A percentile compares a stretch with the other conserved stretches of the same genome.
phyloP scores from a whole-genome alignment of 139 green algal species.

The Tetraselmis chui region DNA sequence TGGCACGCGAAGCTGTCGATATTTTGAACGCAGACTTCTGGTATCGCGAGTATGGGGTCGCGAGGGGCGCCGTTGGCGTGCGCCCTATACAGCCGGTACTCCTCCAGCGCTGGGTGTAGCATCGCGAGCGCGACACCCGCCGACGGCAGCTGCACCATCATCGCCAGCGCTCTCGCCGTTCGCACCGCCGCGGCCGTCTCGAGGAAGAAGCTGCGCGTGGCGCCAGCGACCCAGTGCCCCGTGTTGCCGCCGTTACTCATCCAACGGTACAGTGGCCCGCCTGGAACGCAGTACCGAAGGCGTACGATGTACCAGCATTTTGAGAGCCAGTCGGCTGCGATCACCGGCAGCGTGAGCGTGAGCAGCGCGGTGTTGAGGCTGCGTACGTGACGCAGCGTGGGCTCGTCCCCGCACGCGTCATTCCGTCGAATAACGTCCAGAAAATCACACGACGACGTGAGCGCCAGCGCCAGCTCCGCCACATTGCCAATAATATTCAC shows the following conservation, averaged over 20 bases:
- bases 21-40: too few relatives aligned
- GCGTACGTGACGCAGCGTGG: not conserved
- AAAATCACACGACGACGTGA: not conserved
- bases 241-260: not conserved
- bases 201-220: not conserved
- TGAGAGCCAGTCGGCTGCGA: too few relatives aligned
- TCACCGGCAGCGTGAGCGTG: too few relatives aligned
- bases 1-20: not conserved
- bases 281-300: not conserved
- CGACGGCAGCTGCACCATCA: not conserved
- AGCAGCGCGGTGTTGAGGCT: not conserved
- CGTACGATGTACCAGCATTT: not conserved
- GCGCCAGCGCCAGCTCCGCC: not conserved
- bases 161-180: not conserved
- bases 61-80: too few relatives aligned
- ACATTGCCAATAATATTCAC: too few relatives aligned
- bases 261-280: not conserved
- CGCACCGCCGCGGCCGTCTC: not conserved
- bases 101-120: not conserved
- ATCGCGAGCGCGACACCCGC: not conserved
- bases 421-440: not conserved
- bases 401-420: not conserved
- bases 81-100: too few relatives aligned
- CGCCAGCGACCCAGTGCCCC: not conserved
- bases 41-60: too few relatives aligned